Percentiles rank a stretch among this genome's conserved stretches.
Conservation (phyloP, 192 early-diverging fungal genomes). For the Coemansia sp. region DNA sequence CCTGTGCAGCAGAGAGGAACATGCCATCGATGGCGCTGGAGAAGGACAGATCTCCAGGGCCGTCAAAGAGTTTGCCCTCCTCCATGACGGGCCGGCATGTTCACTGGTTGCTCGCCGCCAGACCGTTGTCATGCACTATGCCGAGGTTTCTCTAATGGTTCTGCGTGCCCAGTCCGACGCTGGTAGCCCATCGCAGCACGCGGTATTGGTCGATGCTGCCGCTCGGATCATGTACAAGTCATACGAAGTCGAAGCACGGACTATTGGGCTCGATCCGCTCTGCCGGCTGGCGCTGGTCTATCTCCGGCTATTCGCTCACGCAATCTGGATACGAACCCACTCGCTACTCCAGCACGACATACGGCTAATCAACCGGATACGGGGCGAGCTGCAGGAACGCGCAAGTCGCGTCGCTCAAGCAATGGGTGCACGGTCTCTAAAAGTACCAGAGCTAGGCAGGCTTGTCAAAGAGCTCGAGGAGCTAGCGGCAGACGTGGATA, state of each 20-base stretch:
- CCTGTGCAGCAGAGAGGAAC: background rate
- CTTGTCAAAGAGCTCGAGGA: background rate
- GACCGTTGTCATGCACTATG: constrained; percentile 8
- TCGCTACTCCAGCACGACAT: constrained; percentile 3
- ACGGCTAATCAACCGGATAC: constrained; percentile 11
- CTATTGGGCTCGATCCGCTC: constrained; percentile 16
- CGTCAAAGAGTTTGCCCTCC: background rate
- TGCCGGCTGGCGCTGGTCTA: constrained; percentile 12
- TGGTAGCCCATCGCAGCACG: background rate
- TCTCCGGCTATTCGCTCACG: constrained; percentile 31
- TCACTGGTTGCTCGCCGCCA: background rate
- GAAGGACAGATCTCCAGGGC: background rate
- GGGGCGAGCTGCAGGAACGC: constrained; percentile 20
- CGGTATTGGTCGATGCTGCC: constrained; percentile 2
- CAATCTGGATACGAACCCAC: constrained; percentile 21
- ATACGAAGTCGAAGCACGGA: constrained; percentile 23
- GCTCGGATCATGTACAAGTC: constrained; percentile 17
- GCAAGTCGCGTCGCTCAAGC: background rate
- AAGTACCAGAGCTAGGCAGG: constrained; percentile 1
- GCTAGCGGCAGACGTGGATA: background rate
- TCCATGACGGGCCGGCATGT: background rate
- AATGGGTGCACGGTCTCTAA: background rate
- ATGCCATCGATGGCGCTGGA: background rate
- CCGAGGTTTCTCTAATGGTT: background rate
- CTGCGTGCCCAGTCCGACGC: constrained; percentile 1